phyloP scores from a whole-genome alignment of 208 protist genomes.

The Leishmania guyanensis region DNA sequence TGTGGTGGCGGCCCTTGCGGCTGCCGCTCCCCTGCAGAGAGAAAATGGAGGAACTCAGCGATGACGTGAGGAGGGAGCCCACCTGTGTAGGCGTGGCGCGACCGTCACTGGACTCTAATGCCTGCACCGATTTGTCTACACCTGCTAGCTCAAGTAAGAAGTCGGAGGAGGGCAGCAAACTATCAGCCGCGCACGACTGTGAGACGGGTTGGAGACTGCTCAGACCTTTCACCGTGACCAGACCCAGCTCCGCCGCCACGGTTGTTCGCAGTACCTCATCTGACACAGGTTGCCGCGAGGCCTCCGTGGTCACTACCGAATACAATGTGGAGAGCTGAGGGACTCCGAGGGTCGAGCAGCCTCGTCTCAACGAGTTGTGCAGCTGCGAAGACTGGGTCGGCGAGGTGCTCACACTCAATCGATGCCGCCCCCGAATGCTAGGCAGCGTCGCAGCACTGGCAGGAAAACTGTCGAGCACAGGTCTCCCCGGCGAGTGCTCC shows the following conservation, averaged over 20 bases:
- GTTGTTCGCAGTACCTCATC: slow-evolving; percentile 29
- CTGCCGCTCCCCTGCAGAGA: not conserved
- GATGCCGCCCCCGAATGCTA: not conserved
- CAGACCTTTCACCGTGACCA: slow-evolving; percentile 52
- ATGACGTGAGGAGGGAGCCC: not conserved
- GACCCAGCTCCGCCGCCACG: slow-evolving; percentile 40
- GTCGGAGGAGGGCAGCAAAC: slow-evolving; percentile 24
- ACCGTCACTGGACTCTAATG: not conserved
- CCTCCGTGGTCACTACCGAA: not conserved
- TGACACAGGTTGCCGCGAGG: not conserved
- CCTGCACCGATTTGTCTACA: not conserved
- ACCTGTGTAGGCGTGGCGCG: not conserved
- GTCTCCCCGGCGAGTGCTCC: not conserved
- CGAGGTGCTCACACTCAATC: not conserved
- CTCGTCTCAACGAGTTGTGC: not conserved
- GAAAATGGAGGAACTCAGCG: not conserved
- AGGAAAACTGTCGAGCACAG: not conserved
- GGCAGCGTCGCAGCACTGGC: not conserved
- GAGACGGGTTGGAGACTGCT: slow-evolving; percentile 28
- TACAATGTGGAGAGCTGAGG: not conserved
- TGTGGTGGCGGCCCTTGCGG: slow-evolving; percentile 1
- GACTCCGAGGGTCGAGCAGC: not conserved
- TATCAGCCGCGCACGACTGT: slow-evolving; percentile 27
- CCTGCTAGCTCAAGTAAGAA: slow-evolving; percentile 26
- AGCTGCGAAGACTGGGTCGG: not conserved